These are phyloP conservation scores for Pseudozyma hubeiensis DNA, from an alignment of 1,284 basidiomycete genomes.

Conservation along the genomic window DNA sequence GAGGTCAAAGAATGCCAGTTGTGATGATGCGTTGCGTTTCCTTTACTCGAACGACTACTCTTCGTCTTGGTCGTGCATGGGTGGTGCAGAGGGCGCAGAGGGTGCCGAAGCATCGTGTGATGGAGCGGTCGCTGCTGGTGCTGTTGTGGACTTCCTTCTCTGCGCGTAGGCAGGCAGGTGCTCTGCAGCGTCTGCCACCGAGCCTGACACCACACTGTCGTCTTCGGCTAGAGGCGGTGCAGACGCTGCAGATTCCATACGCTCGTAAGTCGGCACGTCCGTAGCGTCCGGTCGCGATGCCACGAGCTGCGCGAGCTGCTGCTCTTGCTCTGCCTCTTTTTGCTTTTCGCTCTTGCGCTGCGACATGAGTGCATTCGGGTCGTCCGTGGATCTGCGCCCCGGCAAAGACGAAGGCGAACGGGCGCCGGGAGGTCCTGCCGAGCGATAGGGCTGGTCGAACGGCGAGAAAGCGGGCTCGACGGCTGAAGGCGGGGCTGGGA, in stretches of 20 bases:
- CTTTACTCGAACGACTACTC: neutral
- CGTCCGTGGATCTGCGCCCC: constrained; percentile 1
- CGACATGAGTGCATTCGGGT: neutral
- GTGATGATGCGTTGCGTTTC: no score
- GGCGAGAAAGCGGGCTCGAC: constrained; percentile 48
- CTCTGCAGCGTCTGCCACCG: neutral
- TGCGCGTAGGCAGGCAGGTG: constrained; percentile 25
- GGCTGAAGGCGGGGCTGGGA: constrained; percentile 46
- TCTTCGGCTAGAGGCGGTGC: constrained; percentile 19
- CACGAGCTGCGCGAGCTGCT: constrained; percentile 32
- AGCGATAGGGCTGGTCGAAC: constrained; percentile 54
- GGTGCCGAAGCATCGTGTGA: neutral
- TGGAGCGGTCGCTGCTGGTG: neutral
- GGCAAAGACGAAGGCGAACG: constrained; percentile 4
- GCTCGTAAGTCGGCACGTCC: constrained; percentile 39
- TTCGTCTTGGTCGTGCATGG: constrained; percentile 12
- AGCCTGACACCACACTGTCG: neutral
- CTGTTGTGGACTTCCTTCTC: neutral
- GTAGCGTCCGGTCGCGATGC: constrained; percentile 25
- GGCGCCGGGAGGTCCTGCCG: constrained; percentile 14
- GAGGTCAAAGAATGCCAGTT: neutral
- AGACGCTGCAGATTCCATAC: neutral
- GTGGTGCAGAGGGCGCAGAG: constrained; percentile 16
- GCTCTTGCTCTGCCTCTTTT: constrained; percentile 39
- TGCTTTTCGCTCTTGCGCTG: constrained; percentile 41